Conservation (phyloP, 495 filamentous ascomycete species). For the Annulohypoxylon nitens region DNA sequence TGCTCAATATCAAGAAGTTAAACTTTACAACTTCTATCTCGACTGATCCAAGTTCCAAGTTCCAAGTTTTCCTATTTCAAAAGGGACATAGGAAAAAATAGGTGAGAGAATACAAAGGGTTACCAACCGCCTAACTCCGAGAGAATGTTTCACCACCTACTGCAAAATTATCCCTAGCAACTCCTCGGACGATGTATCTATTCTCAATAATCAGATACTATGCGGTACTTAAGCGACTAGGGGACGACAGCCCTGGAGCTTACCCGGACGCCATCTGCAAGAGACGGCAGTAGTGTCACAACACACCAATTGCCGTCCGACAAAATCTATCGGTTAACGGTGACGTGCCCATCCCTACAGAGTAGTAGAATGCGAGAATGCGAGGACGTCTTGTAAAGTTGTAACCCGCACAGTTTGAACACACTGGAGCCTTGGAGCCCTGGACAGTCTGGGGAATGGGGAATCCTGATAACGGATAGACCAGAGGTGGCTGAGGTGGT, state of each 20-base stretch:
- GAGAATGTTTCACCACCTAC: conserved; percentile 9
- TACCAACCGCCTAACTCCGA: conserved; percentile 35
- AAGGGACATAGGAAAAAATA: not conserved
- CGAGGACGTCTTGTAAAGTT: conserved; percentile 1
- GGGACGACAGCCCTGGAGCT: conserved; percentile 16
- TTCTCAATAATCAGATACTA: conserved; percentile 1
- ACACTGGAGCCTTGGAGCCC: not conserved
- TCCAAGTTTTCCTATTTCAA: not conserved
- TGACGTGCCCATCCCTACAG: conserved; percentile 19
- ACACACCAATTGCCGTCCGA: conserved; percentile 39
- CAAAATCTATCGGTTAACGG: conserved; percentile 16
- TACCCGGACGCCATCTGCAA: conserved; percentile 41
- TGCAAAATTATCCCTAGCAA: conserved; percentile 9
- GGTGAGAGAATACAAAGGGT: not conserved
- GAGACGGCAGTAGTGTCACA: conserved; percentile 37
- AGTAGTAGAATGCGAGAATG: conserved; percentile 25
- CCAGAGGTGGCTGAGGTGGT: conserved; percentile 9
- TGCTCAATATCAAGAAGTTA: conserved; percentile 2
- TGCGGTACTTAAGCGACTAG: conserved; percentile 12
- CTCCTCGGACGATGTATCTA: conserved; percentile 11
- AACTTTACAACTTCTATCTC: not conserved
- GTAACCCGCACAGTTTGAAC: conserved; percentile 29
- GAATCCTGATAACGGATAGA: conserved; percentile 20
- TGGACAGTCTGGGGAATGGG: conserved; percentile 11
- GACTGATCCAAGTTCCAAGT: not conserved